Evolutionary conservation across 2,329 filamentous ascomycete genomes (phyloP), one percentile per base, ranked within the genome.

Genomic region (Colletotrichum australisinense): DNA sequence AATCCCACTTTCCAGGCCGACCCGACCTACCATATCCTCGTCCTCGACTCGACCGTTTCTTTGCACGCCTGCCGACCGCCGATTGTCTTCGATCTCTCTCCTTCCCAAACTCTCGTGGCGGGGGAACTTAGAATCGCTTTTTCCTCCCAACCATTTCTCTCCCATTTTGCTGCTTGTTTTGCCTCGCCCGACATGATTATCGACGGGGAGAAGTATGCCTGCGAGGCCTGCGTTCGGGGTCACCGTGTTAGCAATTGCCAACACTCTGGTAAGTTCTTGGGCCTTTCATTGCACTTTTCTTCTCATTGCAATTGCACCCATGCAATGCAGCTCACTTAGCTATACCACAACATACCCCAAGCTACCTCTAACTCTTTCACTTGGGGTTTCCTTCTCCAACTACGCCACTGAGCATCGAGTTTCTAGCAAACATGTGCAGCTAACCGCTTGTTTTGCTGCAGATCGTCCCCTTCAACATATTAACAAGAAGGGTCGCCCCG

Each of bases 241-340:
- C 97, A 99, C 88, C 94, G 97, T 83, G 97, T 99, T 82, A 98
- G 95, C 93, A 98, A 97, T 83, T 99, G 97, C 88, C 95, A 96
- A 84, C 97, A 99, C 85, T 90, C 91, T 83, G 95, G 95, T 98
- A 91, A 88, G 94, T 89, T 46, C 24, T 52, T 53, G 26, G 30
- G 16, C 30, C n/a, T 22, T 46, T 35, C 12, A 28, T 26, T 57
- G 22, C 19, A 42, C 32, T 42, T 42, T 28, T 46, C 49, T 19
- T 46, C 28, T 32, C 24, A 32, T 11, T 42, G 46, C 63, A 56
- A 56, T 42, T 56, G 63, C 63, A 56, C 35, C 24, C 32, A 30
- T 56, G 30, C 63, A 64, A 30, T 5, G 28, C 63, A 64, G 49
- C 30, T 5, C 30, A 26, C 30, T 14, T 6, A 65, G 30, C 52